A percentile compares a stretch with the other conserved stretches of the same genome.
Conservation (phyloP, 2,329 filamentous ascomycete genomes). For the Exophiala oligosperma region DNA sequence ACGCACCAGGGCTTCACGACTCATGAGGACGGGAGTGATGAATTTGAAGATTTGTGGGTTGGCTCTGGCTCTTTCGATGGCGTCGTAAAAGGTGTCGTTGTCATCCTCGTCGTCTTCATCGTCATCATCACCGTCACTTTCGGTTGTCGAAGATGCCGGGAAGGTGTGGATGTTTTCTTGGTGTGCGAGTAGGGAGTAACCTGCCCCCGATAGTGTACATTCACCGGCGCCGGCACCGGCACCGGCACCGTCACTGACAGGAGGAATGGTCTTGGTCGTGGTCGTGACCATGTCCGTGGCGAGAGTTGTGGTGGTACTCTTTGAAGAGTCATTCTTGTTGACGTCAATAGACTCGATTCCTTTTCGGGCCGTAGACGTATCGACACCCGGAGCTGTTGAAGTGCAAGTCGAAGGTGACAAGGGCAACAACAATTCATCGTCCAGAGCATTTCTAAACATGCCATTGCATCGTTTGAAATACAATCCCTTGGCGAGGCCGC, state of each 20-base stretch:
- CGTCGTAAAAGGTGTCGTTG: not conserved
- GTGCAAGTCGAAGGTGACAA: not conserved
- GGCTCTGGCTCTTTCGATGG: not conserved
- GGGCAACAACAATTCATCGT: not conserved
- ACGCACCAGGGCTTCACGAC: conserved; percentile 10
- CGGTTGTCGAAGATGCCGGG: no score
- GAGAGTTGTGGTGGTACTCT: no score
- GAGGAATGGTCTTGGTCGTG: no score
- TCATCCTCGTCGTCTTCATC: not conserved
- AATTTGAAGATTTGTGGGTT: conserved; percentile 1
- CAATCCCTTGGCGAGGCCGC: conserved; percentile 10
- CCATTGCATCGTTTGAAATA: conserved; percentile 26
- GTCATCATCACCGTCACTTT: no score
- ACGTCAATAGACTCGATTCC: not conserved
- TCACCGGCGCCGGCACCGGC: no score
- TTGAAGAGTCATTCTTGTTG: no score
- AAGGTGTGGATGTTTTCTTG: no score
- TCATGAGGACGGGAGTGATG: not conserved
- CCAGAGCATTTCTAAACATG: conserved; percentile 15
- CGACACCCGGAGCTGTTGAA: not conserved
- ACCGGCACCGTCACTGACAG: no score
- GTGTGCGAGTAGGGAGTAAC: no score
- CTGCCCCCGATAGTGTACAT: no score
- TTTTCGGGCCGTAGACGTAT: not conserved
- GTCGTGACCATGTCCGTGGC: no score